Conservation (phyloP, 2,329 filamentous ascomycete genomes). For the Trichothecium sympodiale region DNA sequence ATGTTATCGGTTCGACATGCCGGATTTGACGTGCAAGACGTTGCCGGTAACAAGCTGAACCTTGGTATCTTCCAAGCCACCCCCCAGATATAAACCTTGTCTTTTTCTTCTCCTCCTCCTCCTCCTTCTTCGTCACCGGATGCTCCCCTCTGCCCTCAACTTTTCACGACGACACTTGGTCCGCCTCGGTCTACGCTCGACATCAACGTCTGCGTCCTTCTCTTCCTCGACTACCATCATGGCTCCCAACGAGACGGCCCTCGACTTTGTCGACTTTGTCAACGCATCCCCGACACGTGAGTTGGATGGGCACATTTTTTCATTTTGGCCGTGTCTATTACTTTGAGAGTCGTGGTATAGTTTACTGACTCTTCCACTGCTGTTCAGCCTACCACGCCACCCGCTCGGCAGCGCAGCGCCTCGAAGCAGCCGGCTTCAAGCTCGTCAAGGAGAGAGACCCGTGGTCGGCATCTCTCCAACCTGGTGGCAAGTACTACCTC, state of each 20-base stretch:
- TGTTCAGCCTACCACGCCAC: slow-evolving; percentile 84
- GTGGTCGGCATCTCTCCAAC: slow-evolving; percentile 69
- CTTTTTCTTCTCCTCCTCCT: too few relatives aligned
- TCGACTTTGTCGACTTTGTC: slow-evolving; percentile 87
- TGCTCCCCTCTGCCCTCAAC: too few relatives aligned
- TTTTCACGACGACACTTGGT: not conserved
- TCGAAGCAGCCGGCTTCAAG: slow-evolving; percentile 76
- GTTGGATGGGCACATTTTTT: slow-evolving; percentile 21
- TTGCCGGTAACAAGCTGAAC: too few relatives aligned
- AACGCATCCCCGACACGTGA: slow-evolving; percentile 87
- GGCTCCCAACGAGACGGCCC: slow-evolving; percentile 46
- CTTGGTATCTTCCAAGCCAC: too few relatives aligned
- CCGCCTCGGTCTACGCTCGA: not conserved
- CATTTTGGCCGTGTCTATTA: not conserved
- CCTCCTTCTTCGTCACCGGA: too few relatives aligned
- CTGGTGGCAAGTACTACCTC: slow-evolving; percentile 91
- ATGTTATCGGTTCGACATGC: too few relatives aligned
- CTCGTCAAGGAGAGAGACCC: slow-evolving; percentile 84
- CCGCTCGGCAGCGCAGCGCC: slow-evolving; percentile 60
- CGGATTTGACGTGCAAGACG: too few relatives aligned
- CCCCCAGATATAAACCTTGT: too few relatives aligned
- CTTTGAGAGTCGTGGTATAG: too few relatives aligned
- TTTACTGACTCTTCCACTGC: slow-evolving; percentile 3
- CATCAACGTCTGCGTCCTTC: slow-evolving; percentile 8
- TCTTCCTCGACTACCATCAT: slow-evolving; percentile 27